Evolutionary conservation across 2,329 filamentous ascomycete genomes (phyloP), one percentile per base, ranked within the genome.

Genomic region (Colletotrichum chlorophyti): DNA sequence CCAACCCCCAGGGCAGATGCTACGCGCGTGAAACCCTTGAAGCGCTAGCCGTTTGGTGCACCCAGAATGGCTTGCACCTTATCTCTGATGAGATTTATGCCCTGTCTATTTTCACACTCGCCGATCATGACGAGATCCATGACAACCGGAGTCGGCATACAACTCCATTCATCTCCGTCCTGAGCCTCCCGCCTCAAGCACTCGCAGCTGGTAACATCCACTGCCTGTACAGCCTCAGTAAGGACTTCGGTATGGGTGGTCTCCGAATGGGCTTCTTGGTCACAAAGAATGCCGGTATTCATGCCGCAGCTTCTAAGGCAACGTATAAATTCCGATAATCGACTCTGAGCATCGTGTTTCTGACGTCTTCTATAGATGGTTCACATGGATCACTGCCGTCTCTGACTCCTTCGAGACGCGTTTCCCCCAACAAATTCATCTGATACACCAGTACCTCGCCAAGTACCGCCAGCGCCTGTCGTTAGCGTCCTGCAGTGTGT

Each of bases 191-290:
- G 5, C 23, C 29, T 6, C 21, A n/a, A n/a, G 38, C 43, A 4
- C 23, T 54, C 6, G 26, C 38, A n/a, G 29, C 37, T 3, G 43
- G 50, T 4, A 55, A 60, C 10, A 12, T 49, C 3, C 45, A 55
- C 51, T 55, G 38, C 32, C 23, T 55, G 17, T 55, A 54, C 27
- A 31, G 55, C 19, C 21, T 31, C 9, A 49, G 54, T 27, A 54
- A 59, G 31, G 43, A 49, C 49, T 54, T 54, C 42, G 49, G 55
- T 11, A 21, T 29, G 23, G 37, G 37, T n/a, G 55, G 50, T 6
- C 37, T 54, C 15, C n/a, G 50, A 12, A 17, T 53, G 12, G 55
- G 43, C 1, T 48, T 54, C 31, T 26, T 54, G 9, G 37, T 59
- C n/a, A 45, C 55, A 6, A n/a, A n/a, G n/a, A n/a, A n/a, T n/a